Base-by-base conservation (phyloP, 768 basidiomycete species). In the Grammothele lineata region DNA sequence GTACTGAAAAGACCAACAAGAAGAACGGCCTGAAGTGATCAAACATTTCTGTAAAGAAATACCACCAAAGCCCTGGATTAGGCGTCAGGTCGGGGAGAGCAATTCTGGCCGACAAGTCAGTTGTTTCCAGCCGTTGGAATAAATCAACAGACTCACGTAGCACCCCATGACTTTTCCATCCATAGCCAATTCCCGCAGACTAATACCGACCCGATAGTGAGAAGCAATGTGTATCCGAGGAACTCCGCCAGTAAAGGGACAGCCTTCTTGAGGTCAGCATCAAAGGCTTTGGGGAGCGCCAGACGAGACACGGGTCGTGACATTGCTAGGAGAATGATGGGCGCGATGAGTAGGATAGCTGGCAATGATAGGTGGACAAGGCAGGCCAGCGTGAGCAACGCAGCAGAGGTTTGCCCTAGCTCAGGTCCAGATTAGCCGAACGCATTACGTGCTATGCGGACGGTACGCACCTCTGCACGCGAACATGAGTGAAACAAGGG, bases 21-120 rank as follows among this genome's bases (percentile, higher is more conserved):
- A 96, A 99, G 70, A 97, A 97, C 4, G 85, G 81, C 24, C 96
- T 74, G 73, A 97, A 99, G 62, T 98, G 88, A 61, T 97, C 95
- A 54, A 99, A 99, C 89, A 97, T 97, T 64, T 98, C 95, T 10
- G 92, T 97, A 69, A 98, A 97, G 71, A 98, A 98, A 66, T 98
- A 98, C 95, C 95, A 98, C 88, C 92, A 92, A 23, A 97, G 68
- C 2, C 96, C 95, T 4, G 89, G 81, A 57, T 94, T 98, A 0
- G 96, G 95, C 8, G 92, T 93, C 52, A 98, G 67, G 62, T 96
- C 94, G 2, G 88, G 87, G 8, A 96, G 78, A 17, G 77, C 78
- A 19, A 96, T 59, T 37, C 94, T 97, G 55, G 15, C 43, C 26
- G 22, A 44, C 33, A n/a, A 37, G 37, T 40, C 4, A 32, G 15